A percentile compares a stretch with the other conserved stretches of the same genome.
These are phyloP conservation scores for Picea sitchensis DNA, from an alignment of 75 land plant species.

Conservation along the genomic window DNA sequence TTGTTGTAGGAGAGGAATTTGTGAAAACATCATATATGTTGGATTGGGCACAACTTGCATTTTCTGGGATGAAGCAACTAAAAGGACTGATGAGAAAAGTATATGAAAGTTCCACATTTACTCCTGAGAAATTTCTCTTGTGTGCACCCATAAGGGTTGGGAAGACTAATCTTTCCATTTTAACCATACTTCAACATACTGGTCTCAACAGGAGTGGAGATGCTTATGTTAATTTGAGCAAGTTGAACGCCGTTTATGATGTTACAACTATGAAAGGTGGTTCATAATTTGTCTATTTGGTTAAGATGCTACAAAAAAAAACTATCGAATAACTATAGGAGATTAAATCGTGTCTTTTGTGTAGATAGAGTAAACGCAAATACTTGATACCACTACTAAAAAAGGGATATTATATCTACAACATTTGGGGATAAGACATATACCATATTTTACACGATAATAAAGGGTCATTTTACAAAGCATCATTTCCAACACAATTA, in stretches of 20 bases:
- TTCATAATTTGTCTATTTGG: slow-evolving; percentile 77
- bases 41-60: slow-evolving; percentile 87
- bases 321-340: slow-evolving; percentile 81
- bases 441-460: slow-evolving; percentile 92
- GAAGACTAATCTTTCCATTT: slow-evolving; percentile 94
- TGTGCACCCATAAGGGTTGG: slow-evolving; percentile 98
- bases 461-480: slow-evolving; percentile 93
- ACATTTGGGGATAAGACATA: slow-evolving; percentile 48
- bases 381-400: slow-evolving; percentile 89
- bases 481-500: slow-evolving; percentile 80
- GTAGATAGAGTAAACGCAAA: slow-evolving; percentile 93
- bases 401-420: no score
- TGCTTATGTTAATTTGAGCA: slow-evolving; percentile 55
- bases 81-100: slow-evolving; percentile 93
- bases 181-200: slow-evolving; percentile 80
- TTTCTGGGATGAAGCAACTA: slow-evolving; percentile 76
- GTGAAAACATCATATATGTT: slow-evolving; percentile 81
- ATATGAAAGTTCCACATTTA: slow-evolving; percentile 78
- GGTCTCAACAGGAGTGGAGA: slow-evolving; percentile 52
- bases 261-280: slow-evolving; percentile 95
- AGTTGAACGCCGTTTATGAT: slow-evolving; percentile 83
- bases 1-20: slow-evolving; percentile 69
- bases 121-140: slow-evolving; percentile 57
- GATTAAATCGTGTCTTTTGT: slow-evolving; percentile 76
- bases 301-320: slow-evolving; percentile 59